A percentile compares a stretch with the other conserved stretches of the same genome.
Conservation (phyloP, 306 rosid genomes). For the Trifolium repens region DNA sequence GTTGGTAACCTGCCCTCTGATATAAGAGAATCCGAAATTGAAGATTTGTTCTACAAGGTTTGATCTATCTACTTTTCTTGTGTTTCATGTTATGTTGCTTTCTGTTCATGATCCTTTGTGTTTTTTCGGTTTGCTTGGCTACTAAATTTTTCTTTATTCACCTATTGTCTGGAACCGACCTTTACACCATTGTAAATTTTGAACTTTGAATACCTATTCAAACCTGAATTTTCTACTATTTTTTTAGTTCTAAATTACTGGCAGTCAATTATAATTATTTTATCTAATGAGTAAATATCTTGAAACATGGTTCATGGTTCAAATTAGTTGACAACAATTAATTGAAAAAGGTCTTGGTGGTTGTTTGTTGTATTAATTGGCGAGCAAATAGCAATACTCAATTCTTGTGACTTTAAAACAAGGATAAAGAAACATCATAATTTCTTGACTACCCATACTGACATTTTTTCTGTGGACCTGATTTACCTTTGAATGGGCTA, state of each 20-base stretch:
- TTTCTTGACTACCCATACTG: neutral
- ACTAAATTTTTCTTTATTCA: neutral
- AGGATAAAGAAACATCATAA: neutral
- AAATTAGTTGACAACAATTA: neutral
- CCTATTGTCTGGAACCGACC: neutral
- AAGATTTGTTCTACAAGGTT: conserved; percentile 95
- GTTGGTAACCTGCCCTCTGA: conserved; percentile 98
- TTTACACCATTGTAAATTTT: neutral
- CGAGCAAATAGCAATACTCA: neutral
- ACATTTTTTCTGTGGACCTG: neutral
- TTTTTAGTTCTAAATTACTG: neutral
- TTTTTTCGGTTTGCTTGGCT: conserved; percentile 4
- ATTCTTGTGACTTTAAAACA: neutral
- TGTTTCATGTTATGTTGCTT: neutral
- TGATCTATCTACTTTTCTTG: conserved; percentile 5
- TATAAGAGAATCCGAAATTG: conserved; percentile 86
- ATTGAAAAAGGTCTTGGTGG: neutral
- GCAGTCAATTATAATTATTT: neutral
- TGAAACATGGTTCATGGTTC: neutral
- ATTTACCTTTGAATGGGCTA: neutral
- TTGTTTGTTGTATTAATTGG: neutral
- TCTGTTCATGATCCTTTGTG: conserved; percentile 5
- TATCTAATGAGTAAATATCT: neutral
- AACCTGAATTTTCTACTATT: neutral
- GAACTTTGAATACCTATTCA: conserved; percentile 13